phyloP scores from a whole-genome alignment of 768 basidiomycete genomes.

The Boletus eberwhitei region DNA sequence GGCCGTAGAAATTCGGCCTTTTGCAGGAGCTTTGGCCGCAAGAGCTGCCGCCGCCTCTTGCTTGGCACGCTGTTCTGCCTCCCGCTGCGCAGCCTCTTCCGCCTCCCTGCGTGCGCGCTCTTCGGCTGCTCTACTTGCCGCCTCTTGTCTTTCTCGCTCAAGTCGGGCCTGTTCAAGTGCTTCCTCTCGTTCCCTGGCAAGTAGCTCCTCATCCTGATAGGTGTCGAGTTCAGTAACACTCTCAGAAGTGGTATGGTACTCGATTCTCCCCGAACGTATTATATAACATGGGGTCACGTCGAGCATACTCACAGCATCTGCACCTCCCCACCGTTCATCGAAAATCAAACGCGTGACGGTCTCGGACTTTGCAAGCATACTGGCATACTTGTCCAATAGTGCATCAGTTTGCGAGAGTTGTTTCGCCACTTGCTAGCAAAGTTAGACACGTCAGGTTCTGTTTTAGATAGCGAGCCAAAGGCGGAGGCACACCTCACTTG shows the following conservation, averaged over 20 bases:
- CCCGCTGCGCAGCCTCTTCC: conserved; percentile 36
- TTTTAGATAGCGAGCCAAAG: not conserved
- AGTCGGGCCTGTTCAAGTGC: conserved; percentile 24
- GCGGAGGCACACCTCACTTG: conserved; percentile 57
- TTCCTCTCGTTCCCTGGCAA: conserved; percentile 44
- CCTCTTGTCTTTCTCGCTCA: conserved; percentile 37
- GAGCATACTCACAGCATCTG: conserved; percentile 54
- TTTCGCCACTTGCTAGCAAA: conserved; percentile 53
- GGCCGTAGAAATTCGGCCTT: conserved; percentile 43
- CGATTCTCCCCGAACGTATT: not conserved
- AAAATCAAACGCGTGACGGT: conserved; percentile 64
- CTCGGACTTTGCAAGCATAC: conserved; percentile 67
- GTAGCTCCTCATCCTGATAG: conserved; percentile 54
- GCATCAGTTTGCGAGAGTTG: conserved; percentile 72
- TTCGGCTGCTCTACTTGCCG: conserved; percentile 40
- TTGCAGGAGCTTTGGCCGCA: conserved; percentile 20
- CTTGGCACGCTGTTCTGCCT: conserved; percentile 48
- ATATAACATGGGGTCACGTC: not conserved
- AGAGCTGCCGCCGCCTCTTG: conserved; percentile 45
- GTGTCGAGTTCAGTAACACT: not conserved
- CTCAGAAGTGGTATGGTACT: not conserved
- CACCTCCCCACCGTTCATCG: conserved; percentile 75
- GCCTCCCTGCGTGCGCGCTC: conserved; percentile 31
- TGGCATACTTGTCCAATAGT: conserved; percentile 71
- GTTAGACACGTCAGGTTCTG: not conserved